Conservation (phyloP, 2,329 filamentous ascomycete species). For the Verticillium isaacii region DNA sequence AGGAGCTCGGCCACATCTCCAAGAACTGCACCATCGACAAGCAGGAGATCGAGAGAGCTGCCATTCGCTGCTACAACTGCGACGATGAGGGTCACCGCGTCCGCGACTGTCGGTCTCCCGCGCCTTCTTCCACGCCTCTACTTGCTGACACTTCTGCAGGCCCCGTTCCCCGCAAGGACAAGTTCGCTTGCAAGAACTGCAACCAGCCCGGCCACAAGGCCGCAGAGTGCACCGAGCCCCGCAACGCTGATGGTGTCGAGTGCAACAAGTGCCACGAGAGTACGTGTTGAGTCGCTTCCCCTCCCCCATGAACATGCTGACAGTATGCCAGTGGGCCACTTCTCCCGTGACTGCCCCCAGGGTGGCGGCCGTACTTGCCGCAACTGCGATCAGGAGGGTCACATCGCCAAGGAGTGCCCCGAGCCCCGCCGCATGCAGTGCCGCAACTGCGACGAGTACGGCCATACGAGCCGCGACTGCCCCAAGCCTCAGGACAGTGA, state of each 20-base stretch:
- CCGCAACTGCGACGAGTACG: conserved; percentile 54
- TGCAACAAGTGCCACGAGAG: conserved; percentile 62
- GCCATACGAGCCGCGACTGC: conserved; percentile 60
- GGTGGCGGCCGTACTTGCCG: conserved; percentile 49
- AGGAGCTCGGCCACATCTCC: conserved; percentile 57
- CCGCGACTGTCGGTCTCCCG: conserved; percentile 57
- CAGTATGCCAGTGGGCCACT: conserved; percentile 48
- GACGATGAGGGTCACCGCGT: conserved; percentile 58
- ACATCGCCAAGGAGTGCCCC: conserved; percentile 47
- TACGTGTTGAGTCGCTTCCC: conserved; percentile 26
- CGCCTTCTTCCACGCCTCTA: neutral
- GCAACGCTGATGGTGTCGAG: conserved; percentile 57
- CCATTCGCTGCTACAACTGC: conserved; percentile 63
- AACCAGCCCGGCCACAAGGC: conserved; percentile 47
- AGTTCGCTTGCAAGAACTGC: conserved; percentile 65
- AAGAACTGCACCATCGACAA: conserved; percentile 58
- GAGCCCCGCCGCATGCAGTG: conserved; percentile 47
- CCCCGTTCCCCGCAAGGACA: conserved; percentile 56
- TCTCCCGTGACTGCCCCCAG: conserved; percentile 61
- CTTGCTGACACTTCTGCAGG: conserved; percentile 30
- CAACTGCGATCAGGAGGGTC: conserved; percentile 62
- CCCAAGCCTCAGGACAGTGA: conserved; percentile 52
- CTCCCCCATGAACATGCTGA: neutral
- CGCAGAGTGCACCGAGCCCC: conserved; percentile 52
- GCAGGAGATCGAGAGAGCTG: conserved; percentile 36